Evolutionary conservation across 2,329 filamentous ascomycete species (phyloP).

Genomic region (Hysterium pulicare): DNA sequence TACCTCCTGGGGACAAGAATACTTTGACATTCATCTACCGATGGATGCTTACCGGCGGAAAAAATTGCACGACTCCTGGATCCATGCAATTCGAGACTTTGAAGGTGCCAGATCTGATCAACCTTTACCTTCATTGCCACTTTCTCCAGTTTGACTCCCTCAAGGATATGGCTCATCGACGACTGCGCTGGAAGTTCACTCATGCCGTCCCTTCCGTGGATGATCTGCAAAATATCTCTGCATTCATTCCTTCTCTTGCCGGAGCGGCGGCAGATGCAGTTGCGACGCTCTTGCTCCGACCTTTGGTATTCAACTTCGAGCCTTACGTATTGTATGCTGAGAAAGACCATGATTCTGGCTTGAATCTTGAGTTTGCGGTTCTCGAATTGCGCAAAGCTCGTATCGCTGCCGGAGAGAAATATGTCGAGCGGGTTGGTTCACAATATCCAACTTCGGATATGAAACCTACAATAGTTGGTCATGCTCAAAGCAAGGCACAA

Average conservation of each 20-base stretch:
- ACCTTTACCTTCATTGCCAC: constrained; percentile 13
- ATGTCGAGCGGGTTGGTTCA: not conserved
- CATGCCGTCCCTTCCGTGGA: constrained; percentile 8
- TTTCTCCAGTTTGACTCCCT: constrained; percentile 15
- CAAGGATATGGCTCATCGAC: constrained; percentile 8
- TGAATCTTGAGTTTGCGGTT: constrained; percentile 5
- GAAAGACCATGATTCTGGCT: constrained; percentile 6
- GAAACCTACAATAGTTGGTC: not conserved
- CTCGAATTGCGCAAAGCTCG: not conserved
- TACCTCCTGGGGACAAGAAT: constrained; percentile 15
- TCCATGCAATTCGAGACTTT: constrained; percentile 11
- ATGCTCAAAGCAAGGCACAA: not conserved
- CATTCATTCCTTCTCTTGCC: constrained; percentile 8
- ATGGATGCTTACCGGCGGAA: constrained; percentile 20
- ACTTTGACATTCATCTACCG: constrained; percentile 20
- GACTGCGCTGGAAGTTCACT: constrained; percentile 8
- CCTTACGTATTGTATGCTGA: constrained; percentile 8
- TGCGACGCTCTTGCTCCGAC: constrained; percentile 8
- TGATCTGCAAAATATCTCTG: constrained; percentile 9
- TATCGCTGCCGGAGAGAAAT: not conserved
- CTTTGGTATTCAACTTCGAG: constrained; percentile 11
- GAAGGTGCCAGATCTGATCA: constrained; percentile 10
- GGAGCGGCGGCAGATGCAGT: constrained; percentile 5
- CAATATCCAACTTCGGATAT: not conserved
- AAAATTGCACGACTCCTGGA: not conserved